Evolutionary conservation across 2,329 filamentous ascomycete genomes (phyloP).

Genomic region (Triangularia verruculosa): DNA sequence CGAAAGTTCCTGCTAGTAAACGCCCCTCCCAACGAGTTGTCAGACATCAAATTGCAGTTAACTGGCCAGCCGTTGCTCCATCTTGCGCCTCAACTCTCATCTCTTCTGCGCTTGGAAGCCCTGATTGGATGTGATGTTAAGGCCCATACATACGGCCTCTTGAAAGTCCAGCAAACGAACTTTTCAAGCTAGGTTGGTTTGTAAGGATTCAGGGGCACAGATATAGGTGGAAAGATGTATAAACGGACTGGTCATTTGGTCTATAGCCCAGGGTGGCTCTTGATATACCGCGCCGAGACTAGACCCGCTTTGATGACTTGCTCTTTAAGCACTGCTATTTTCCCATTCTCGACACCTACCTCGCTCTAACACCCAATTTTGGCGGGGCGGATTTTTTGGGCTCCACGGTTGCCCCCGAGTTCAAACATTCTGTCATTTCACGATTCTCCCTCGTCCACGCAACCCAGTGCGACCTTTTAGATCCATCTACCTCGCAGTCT

Average conservation of each 20-base stretch:
- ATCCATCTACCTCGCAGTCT: neutral
- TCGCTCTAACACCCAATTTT: neutral
- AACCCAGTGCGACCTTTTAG: neutral
- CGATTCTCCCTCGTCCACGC: no score
- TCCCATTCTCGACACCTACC: neutral
- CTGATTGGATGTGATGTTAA: neutral
- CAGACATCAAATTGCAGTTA: neutral
- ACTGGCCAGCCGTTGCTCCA: neutral
- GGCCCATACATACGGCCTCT: neutral
- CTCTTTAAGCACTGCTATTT: neutral
- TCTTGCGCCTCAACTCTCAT: neutral
- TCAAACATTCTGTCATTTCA: neutral
- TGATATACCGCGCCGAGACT: neutral
- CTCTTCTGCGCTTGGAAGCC: neutral
- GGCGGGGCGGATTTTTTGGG: neutral
- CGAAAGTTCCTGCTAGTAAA: neutral
- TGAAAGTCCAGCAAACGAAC: neutral
- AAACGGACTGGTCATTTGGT: no score
- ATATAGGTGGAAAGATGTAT: no score
- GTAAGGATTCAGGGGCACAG: no score
- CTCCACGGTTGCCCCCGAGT: neutral
- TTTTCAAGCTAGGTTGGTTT: neutral
- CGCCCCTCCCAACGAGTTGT: neutral
- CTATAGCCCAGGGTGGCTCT: neutral
- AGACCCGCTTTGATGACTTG: neutral